phyloP scores from a whole-genome alignment of 495 filamentous ascomycete species.

The Xylaria curta region DNA sequence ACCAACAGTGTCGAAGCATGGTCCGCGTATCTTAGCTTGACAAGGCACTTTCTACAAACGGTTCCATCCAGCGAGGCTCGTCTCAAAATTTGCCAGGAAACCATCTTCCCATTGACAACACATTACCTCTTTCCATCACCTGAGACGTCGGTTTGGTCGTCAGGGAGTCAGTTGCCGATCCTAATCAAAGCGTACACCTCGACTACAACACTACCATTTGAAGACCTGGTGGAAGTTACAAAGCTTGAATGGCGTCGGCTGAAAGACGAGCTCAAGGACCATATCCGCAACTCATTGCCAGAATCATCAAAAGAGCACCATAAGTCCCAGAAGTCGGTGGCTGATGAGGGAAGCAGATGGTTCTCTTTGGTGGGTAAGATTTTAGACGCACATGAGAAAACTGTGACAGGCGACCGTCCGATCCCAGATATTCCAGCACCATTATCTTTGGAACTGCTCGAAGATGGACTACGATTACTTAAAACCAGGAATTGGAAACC shows the following conservation, averaged over 20 bases:
- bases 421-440: conserved; percentile 38
- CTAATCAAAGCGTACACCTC: conserved; percentile 46
- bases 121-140: conserved; percentile 48
- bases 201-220: conserved; percentile 34
- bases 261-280: conserved; percentile 60
- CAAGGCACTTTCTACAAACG: conserved; percentile 54
- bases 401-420: conserved; percentile 29
- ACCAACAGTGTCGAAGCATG: conserved; percentile 71
- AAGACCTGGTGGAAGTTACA: conserved; percentile 50
- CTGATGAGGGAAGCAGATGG: conserved; percentile 65
- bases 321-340: conserved; percentile 70
- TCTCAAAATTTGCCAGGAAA: conserved; percentile 51
- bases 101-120: conserved; percentile 47
- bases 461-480: conserved; percentile 42
- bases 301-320: conserved; percentile 78
- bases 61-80: conserved; percentile 34
- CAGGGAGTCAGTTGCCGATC: conserved; percentile 38
- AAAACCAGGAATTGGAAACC: conserved; percentile 75
- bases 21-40: conserved; percentile 70
- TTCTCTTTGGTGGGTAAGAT: conserved; percentile 63
- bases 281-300: conserved; percentile 72
- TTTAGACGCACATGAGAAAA: conserved; percentile 42
- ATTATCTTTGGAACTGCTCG: conserved; percentile 39
- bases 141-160: conserved; percentile 44
- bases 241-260: conserved; percentile 59